Evolutionary conservation across 2,329 filamentous ascomycete species (phyloP).

Genomic region (Colletotrichum costaricense): DNA sequence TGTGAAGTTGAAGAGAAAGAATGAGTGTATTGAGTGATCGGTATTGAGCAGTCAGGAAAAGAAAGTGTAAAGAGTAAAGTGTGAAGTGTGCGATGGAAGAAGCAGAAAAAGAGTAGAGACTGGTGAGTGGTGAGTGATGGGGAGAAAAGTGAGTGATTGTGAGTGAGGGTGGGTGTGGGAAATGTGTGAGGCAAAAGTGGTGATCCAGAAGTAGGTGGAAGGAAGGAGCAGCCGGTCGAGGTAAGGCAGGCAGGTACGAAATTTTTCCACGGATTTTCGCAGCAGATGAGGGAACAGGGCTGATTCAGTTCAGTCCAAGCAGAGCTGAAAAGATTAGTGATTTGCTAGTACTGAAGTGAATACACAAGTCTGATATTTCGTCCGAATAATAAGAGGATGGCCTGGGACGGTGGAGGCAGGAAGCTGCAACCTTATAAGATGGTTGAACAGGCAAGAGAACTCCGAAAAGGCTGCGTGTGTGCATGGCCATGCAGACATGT

Average conservation of each 20-base stretch:
- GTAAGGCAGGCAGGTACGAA: neutral
- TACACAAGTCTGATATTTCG: slow-evolving; percentile 11
- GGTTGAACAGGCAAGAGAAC: neutral
- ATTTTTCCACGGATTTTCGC: neutral
- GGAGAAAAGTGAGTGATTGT: neutral
- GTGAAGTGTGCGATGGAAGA: neutral
- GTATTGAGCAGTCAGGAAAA: neutral
- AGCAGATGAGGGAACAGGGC: neutral
- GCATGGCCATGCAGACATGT: neutral
- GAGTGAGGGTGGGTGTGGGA: neutral
- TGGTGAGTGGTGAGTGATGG: neutral
- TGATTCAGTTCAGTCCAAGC: neutral
- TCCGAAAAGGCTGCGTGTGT: neutral
- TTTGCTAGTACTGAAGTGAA: neutral
- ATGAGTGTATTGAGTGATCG: neutral
- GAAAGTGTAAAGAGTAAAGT: neutral
- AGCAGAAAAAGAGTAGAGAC: neutral
- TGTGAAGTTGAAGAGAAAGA: neutral
- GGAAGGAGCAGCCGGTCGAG: neutral
- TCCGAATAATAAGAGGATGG: neutral
- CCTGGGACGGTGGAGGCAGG: slow-evolving; percentile 8
- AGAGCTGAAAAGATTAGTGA: neutral
- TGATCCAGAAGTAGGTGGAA: neutral
- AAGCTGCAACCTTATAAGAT: slow-evolving; percentile 33
- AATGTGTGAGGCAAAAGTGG: neutral